Conservation (phyloP, 148 eudicot species). For the Fagopyrum tataricum region DNA sequence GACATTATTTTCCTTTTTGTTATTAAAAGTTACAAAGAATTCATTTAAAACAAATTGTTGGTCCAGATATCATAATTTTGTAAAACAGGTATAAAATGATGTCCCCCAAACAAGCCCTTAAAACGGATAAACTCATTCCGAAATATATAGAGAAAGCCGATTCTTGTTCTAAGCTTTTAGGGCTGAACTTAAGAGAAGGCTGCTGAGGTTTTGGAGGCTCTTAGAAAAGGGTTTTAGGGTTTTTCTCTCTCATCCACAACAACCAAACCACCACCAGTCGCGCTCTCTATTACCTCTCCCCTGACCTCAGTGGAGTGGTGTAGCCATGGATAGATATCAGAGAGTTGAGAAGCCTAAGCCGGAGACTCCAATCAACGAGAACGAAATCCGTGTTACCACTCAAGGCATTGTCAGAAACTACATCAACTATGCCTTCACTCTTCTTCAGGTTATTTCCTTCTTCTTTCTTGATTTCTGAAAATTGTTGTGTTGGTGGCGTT, state of each 20-base stretch:
- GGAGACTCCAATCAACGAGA: slow-evolving; percentile 34
- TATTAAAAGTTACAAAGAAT: too few relatives aligned
- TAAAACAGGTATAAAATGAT: too few relatives aligned
- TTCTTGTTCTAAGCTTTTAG: background rate
- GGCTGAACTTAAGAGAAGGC: background rate
- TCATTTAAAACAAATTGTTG: too few relatives aligned
- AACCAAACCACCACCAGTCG: too few relatives aligned
- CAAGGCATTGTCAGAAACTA: slow-evolving; percentile 40
- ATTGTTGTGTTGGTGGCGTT: background rate
- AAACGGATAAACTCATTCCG: too few relatives aligned
- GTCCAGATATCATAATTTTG: too few relatives aligned
- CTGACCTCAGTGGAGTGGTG: background rate
- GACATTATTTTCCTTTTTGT: too few relatives aligned
- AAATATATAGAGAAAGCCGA: background rate
- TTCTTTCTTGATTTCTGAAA: background rate
- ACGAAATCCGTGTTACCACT: slow-evolving; percentile 43
- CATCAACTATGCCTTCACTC: slow-evolving; percentile 38
- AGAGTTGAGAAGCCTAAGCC: slow-evolving; percentile 34
- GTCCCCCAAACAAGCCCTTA: too few relatives aligned
- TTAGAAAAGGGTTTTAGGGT: too few relatives aligned
- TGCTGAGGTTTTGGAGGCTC: background rate
- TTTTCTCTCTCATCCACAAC: too few relatives aligned
- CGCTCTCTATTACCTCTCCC: background rate
- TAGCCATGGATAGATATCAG: slow-evolving; percentile 34
- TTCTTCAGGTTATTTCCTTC: slow-evolving; percentile 19